These are phyloP conservation scores for Calonectria leucothoes DNA, from an alignment of 2,329 filamentous ascomycete genomes.

Conservation along the genomic window DNA sequence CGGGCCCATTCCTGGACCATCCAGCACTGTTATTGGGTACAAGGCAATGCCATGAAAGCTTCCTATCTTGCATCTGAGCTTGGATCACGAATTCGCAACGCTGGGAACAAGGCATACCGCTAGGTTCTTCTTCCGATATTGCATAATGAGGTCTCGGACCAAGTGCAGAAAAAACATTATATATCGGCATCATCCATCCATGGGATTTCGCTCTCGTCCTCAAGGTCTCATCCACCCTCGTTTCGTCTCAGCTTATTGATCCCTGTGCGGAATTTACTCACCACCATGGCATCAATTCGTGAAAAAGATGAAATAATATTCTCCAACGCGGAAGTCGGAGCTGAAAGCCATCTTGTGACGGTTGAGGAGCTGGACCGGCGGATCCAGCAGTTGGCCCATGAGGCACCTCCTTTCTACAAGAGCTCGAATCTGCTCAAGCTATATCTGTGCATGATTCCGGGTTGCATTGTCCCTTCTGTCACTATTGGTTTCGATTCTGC, in stretches of 20 bases:
- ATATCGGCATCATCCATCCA: neutral
- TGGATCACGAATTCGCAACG: neutral
- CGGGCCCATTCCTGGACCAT: neutral
- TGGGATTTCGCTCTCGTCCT: neutral
- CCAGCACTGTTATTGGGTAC: neutral
- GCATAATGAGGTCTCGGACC: neutral
- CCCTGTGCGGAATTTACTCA: too few species aligned
- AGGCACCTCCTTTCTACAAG: slow-evolving; percentile 19
- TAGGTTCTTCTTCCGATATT: neutral
- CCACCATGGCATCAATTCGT: neutral
- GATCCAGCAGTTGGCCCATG: slow-evolving; percentile 6
- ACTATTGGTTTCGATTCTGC: slow-evolving; percentile 57
- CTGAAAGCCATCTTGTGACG: neutral
- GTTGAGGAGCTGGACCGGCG: neutral
- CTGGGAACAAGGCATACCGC: neutral
- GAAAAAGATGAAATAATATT: neutral
- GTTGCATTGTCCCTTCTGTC: slow-evolving; percentile 24
- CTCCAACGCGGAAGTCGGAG: neutral
- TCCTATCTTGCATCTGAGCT: neutral
- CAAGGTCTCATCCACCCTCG: too few species aligned
- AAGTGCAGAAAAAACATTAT: neutral
- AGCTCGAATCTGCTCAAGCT: slow-evolving; percentile 14
- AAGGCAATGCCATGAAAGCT: neutral
- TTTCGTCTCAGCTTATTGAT: too few species aligned
- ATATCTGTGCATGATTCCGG: slow-evolving; percentile 27